These are phyloP conservation scores for Botrytis deweyae DNA, from an alignment of 2,329 filamentous ascomycete species.

Conservation along the genomic window DNA sequence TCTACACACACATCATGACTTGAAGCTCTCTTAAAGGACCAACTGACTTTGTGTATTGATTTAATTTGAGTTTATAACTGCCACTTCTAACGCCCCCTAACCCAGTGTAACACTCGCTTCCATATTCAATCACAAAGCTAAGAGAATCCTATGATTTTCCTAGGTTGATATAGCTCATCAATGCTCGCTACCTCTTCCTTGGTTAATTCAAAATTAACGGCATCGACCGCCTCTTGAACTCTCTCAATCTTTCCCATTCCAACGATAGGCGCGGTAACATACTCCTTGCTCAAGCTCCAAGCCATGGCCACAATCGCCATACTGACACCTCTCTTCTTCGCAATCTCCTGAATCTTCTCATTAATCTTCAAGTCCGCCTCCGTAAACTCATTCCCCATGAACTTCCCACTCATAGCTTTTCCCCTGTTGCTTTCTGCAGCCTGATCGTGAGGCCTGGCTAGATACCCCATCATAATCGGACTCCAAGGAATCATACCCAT, in stretches of 20 bases:
- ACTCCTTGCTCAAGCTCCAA: constrained; percentile 48
- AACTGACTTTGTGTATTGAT: neutral
- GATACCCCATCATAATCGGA: constrained; percentile 39
- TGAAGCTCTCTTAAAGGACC: neutral
- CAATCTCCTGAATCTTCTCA: constrained; percentile 41
- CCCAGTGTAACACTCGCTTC: neutral
- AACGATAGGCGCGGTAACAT: constrained; percentile 49
- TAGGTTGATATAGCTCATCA: constrained; percentile 50
- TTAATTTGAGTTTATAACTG: neutral
- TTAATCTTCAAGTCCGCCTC: constrained; percentile 35
- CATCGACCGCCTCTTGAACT: constrained; percentile 54
- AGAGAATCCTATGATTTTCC: neutral
- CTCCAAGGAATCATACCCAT: constrained; percentile 44
- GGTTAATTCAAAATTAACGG: constrained; percentile 44
- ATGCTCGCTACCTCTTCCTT: constrained; percentile 55
- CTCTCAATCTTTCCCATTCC: constrained; percentile 49
- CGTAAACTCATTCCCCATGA: constrained; percentile 24
- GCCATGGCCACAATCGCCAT: constrained; percentile 61
- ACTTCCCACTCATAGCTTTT: constrained; percentile 23
- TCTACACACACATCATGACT: neutral
- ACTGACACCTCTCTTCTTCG: constrained; percentile 53
- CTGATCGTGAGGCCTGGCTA: constrained; percentile 27
- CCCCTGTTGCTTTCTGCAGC: constrained; percentile 26
- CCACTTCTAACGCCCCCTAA: neutral
- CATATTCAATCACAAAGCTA: neutral